Conservation (phyloP, 495 filamentous ascomycete genomes). For the Astrothelium subdiscretum region DNA sequence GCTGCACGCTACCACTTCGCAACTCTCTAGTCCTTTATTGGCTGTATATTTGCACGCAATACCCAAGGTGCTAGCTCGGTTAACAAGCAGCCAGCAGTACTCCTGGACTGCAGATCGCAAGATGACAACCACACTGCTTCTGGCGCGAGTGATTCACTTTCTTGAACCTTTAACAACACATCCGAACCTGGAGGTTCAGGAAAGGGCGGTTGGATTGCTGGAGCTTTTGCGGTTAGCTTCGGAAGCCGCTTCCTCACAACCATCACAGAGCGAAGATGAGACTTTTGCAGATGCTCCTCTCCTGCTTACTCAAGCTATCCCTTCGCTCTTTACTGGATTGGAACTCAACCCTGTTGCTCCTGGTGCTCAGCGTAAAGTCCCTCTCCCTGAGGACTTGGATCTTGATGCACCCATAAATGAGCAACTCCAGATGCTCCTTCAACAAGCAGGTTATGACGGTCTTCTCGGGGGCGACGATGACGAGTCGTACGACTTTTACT, state of each 20-base stretch:
- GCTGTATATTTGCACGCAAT: slow-evolving; percentile 75
- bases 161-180: slow-evolving; percentile 66
- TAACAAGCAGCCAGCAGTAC: slow-evolving; percentile 43
- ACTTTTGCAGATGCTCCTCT: slow-evolving; percentile 56
- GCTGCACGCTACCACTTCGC: slow-evolving; percentile 49
- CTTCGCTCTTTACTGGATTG: slow-evolving; percentile 69
- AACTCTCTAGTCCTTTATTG: slow-evolving; percentile 51
- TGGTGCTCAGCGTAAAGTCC: slow-evolving; percentile 77
- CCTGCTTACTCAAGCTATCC: slow-evolving; percentile 77
- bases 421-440: slow-evolving; percentile 54
- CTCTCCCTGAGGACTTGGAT: slow-evolving; percentile 59
- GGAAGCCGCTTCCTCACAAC: slow-evolving; percentile 62
- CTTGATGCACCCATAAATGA: slow-evolving; percentile 71
- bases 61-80: slow-evolving; percentile 66
- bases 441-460: slow-evolving; percentile 43
- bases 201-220: slow-evolving; percentile 81
- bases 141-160: slow-evolving; percentile 68
- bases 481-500: slow-evolving; percentile 66
- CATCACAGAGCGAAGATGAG: slow-evolving; percentile 36
- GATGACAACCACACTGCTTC: slow-evolving; percentile 58
- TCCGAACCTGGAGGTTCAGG: slow-evolving; percentile 88
- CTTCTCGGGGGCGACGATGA: slow-evolving; percentile 41
- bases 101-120: slow-evolving; percentile 55
- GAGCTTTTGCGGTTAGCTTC: slow-evolving; percentile 76
- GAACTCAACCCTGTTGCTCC: slow-evolving; percentile 84